Evolutionary conservation across 176 grass and related monocot species (phyloP).

Genomic region (Panicum miliaceum): DNA sequence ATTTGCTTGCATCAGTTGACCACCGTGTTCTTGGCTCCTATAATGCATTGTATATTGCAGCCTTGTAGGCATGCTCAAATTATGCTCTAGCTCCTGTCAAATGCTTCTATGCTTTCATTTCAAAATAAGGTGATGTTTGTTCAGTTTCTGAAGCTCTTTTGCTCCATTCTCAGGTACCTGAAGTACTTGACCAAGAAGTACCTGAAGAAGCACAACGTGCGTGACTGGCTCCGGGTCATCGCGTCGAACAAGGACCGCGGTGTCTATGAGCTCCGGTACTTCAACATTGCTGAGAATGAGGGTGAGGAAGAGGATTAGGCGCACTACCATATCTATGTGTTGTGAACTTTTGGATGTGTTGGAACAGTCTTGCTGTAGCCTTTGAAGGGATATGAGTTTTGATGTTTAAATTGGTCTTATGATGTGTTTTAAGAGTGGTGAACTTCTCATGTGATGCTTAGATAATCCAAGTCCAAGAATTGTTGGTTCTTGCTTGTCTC

Average conservation of each 20-base stretch:
- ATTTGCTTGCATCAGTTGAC: not conserved
- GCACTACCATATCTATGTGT: constrained; percentile 14
- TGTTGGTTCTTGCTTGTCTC: constrained; percentile 13
- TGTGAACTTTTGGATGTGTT: constrained; percentile 28
- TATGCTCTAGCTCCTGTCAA: not conserved
- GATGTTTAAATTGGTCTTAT: constrained; percentile 33
- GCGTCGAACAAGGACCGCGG: constrained; percentile 71
- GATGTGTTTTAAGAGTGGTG: constrained; percentile 21
- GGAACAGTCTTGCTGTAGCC: constrained; percentile 31
- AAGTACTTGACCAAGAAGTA: constrained; percentile 95
- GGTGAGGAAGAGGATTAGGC: constrained; percentile 82
- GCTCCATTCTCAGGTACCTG: constrained; percentile 58
- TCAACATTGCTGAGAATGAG: constrained; percentile 90
- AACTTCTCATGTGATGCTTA: constrained; percentile 44
- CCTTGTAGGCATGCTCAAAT: too few species aligned
- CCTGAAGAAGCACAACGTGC: constrained; percentile 90
- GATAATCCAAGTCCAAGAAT: constrained; percentile 44
- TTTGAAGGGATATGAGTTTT: constrained; percentile 41
- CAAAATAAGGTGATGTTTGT: not conserved
- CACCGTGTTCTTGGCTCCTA: not conserved
- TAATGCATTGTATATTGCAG: not conserved
- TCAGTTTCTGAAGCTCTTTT: not conserved
- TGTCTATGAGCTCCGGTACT: constrained; percentile 84
- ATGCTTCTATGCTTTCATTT: not conserved
- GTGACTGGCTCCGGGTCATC: constrained; percentile 84